Conservation (phyloP, 1,139 yeast species). For the Geotrichum aggregatum region DNA sequence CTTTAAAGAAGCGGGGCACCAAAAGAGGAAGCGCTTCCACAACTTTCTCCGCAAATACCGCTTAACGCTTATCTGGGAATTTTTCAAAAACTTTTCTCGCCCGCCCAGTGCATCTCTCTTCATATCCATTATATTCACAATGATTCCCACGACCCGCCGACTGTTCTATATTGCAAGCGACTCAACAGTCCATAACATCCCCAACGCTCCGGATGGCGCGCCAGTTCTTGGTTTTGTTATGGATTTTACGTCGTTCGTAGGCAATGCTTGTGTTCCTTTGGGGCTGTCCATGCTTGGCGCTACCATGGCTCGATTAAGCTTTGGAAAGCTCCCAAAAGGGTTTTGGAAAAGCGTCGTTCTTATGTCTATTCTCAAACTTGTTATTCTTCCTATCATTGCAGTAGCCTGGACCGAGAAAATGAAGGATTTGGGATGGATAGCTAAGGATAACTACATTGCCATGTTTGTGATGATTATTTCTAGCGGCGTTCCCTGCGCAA, state of each 20-base stretch:
- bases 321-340: slow-evolving; percentile 58
- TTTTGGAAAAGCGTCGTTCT: slow-evolving; percentile 60
- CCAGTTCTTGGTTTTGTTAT: slow-evolving; percentile 82
- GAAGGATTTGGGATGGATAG: slow-evolving; percentile 48
- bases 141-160: slow-evolving; percentile 85
- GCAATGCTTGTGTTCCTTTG: slow-evolving; percentile 84
- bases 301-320: slow-evolving; percentile 68
- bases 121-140: slow-evolving; percentile 58
- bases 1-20: not conserved
- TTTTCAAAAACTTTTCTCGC: slow-evolving; percentile 58
- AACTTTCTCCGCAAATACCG: slow-evolving; percentile 18
- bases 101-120: slow-evolving; percentile 69
- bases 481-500: slow-evolving; percentile 82
- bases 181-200: slow-evolving; percentile 41
- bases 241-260: slow-evolving; percentile 74
- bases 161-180: slow-evolving; percentile 51
- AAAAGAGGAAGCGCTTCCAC: not conserved
- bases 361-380: slow-evolving; percentile 47
- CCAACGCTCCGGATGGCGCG: slow-evolving; percentile 72
- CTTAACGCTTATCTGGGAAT: slow-evolving; percentile 35
- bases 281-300: slow-evolving; percentile 82
- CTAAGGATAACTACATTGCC: slow-evolving; percentile 52
- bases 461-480: slow-evolving; percentile 69
- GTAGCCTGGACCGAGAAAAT: slow-evolving; percentile 53
- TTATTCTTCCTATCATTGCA: slow-evolving; percentile 59